A percentile compares a stretch with the other conserved stretches of the same genome.
Evolutionary conservation across 2,329 filamentous ascomycete genomes (phyloP).

Genomic region (Arthrobotrys sphaeroides): DNA sequence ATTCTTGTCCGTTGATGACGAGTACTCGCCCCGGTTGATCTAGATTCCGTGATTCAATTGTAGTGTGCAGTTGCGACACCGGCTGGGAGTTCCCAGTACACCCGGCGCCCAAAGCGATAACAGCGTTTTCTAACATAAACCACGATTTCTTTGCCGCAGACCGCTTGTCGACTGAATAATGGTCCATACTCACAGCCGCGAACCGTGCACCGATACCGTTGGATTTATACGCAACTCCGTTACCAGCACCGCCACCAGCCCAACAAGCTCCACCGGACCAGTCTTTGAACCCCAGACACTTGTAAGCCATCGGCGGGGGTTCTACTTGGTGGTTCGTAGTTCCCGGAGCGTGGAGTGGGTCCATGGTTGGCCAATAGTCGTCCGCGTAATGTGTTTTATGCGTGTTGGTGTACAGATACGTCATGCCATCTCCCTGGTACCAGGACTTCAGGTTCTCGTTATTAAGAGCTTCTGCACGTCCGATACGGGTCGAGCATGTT

Average conservation of each 20-base stretch:
- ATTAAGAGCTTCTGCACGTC: constrained; percentile 22
- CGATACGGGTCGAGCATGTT: constrained; percentile 22
- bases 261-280: constrained; percentile 52
- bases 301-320: constrained; percentile 21
- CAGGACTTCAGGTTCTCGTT: constrained; percentile 30
- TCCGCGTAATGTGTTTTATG: constrained; percentile 47
- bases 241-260: constrained; percentile 35
- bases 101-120: constrained; percentile 43
- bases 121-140: constrained; percentile 44
- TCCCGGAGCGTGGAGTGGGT: constrained; percentile 48
- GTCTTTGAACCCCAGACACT: constrained; percentile 34
- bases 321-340: constrained; percentile 38
- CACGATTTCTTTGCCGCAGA: constrained; percentile 44
- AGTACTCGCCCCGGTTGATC: background rate
- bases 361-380: constrained; percentile 54
- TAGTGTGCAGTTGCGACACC: constrained; percentile 27
- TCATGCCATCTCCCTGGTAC: constrained; percentile 54
- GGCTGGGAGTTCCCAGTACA: background rate
- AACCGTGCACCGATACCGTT: constrained; percentile 17
- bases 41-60: constrained; percentile 37
- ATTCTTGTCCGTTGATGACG: constrained; percentile 23
- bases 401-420: constrained; percentile 46
- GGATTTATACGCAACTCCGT: constrained; percentile 16
- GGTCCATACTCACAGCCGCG: constrained; percentile 41
- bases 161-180: constrained; percentile 18